Conservation (phyloP, 164 flowering plant species). For the Magnolia kwangsiensis region DNA sequence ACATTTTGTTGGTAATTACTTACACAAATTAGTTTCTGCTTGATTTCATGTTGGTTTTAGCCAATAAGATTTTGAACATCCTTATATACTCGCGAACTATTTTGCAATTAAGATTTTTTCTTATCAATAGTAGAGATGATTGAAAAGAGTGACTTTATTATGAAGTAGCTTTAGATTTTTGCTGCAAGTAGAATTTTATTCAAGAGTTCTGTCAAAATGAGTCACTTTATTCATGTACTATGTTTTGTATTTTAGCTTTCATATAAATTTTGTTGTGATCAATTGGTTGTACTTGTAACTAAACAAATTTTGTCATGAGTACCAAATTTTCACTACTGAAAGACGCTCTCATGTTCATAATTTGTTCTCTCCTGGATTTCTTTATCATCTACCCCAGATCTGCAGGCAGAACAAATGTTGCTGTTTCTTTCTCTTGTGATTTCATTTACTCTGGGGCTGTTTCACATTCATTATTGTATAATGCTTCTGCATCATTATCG, state of each 20-base stretch:
- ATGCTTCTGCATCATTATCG: slow-evolving; percentile 48
- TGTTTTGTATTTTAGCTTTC: background rate
- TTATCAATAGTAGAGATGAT: too few species aligned
- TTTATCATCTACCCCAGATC: slow-evolving; percentile 39
- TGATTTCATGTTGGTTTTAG: background rate
- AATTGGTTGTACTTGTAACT: background rate
- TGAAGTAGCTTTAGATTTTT: background rate
- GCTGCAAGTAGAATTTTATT: background rate
- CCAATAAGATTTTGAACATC: too few species aligned
- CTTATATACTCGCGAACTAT: background rate
- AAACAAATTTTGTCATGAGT: background rate
- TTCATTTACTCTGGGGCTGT: slow-evolving; percentile 43
- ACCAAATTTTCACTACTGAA: too few species aligned
- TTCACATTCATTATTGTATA: slow-evolving; percentile 47
- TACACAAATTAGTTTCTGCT: too few species aligned
- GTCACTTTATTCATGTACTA: background rate
- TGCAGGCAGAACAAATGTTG: slow-evolving; percentile 63
- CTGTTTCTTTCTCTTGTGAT: slow-evolving; percentile 80
- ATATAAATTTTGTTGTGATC: too few species aligned
- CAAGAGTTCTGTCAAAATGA: background rate
- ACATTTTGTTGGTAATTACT: too few species aligned
- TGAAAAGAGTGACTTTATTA: background rate
- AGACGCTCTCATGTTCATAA: background rate
- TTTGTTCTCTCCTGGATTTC: slow-evolving; percentile 1
- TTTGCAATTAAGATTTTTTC: background rate